Evolutionary conservation across 345 rosid genomes (phyloP).

Genomic region (Lagerstroemia speciosa): DNA sequence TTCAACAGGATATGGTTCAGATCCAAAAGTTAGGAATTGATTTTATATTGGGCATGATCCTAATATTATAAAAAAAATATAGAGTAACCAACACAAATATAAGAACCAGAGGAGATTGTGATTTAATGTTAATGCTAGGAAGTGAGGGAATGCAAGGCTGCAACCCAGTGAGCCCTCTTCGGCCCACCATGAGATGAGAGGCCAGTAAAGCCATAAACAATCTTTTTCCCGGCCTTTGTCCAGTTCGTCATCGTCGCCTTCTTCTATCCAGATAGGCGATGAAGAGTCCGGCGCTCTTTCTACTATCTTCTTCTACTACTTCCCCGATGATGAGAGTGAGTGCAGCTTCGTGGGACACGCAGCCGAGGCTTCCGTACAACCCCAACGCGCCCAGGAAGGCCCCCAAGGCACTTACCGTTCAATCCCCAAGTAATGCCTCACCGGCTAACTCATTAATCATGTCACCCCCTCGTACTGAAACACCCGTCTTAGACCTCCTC

Average conservation of each 20-base stretch:
- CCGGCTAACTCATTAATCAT: constrained; percentile 19
- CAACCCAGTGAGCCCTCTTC: too few species aligned
- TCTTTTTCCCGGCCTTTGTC: too few species aligned
- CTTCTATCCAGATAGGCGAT: background rate
- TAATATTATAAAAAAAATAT: too few species aligned
- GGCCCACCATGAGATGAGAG: too few species aligned
- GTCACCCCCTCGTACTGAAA: constrained; percentile 11
- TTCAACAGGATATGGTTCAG: too few species aligned
- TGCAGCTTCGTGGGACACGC: constrained; percentile 63
- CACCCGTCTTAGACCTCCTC: constrained; percentile 48
- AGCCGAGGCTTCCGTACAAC: constrained; percentile 52
- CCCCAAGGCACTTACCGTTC: constrained; percentile 19
- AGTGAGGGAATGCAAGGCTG: too few species aligned
- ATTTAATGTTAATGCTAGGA: too few species aligned
- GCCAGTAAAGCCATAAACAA: too few species aligned
- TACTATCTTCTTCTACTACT: background rate
- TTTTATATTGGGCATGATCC: too few species aligned
- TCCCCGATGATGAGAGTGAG: constrained; percentile 3
- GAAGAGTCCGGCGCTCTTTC: background rate
- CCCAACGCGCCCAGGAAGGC: constrained; percentile 61
- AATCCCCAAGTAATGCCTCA: constrained; percentile 11
- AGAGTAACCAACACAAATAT: too few species aligned
- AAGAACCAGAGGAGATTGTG: too few species aligned
- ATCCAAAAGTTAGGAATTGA: too few species aligned
- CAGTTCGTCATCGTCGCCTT: background rate